Base-by-base conservation (phyloP, 345 rosid species). In the Hypericum perforatum region DNA sequence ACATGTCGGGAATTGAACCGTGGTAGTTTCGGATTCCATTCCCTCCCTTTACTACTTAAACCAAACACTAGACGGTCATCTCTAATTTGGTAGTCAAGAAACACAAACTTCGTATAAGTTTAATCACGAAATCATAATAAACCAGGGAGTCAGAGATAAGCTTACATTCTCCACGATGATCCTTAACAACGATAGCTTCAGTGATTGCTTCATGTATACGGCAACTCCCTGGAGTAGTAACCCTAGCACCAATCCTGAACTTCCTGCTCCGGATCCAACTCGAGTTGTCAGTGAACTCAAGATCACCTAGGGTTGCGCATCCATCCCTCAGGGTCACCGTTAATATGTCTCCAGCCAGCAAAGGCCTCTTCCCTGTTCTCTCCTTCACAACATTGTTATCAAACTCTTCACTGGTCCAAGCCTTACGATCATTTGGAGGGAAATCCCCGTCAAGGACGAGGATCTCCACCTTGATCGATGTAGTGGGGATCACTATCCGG, bases 151-250 rank as follows among this genome's bases (percentile, higher is more conserved):
- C 13, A 40, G 61, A n/a, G 44, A 22, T 22, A 52, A 58, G 74
- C 98, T 82, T 73, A 91, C 98, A 65, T 81, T 87, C 98, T 41
- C 98, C 96, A 9, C 98, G 96, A 69, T 91, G 98, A 71, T 87
- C 98, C 68, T 76, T 91, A 61, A 91, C 98, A 11, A 62, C 52
- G 53, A 87, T 85, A 6, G 96, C 74, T 64, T 77, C 83, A 38
- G 90, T 81, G 49, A 91, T 72, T 37, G 95, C 94, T 69, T 87
- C 88, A 11, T 70, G 76, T 16, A 87, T 73, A 59, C 68, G 79
- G 41, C 55, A 55, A 61, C 73, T 69, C 55, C 85, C 82, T 0
- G 64, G 69, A 0, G 65, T 78, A 22, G 32, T 22, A 41, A 85
- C 82, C 74, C 62, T 82, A 5, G 79, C 95, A 5, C 90, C 96